Evolutionary conservation across 805 yeast species (phyloP), one percentile per base, ranked within the genome.

Genomic region (Pachysolen tannophilus): DNA sequence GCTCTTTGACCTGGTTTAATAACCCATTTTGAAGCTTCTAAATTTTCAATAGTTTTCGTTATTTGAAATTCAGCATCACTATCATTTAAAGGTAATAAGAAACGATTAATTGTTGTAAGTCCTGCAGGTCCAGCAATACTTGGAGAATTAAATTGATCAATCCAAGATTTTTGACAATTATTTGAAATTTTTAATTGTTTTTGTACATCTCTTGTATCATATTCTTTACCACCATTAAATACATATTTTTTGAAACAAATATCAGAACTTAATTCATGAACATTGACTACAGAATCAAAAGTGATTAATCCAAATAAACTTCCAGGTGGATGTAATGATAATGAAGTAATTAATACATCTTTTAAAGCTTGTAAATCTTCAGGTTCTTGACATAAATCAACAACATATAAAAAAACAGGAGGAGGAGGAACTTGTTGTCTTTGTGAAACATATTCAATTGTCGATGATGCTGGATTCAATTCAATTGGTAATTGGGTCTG

Each of bases 171-270:
- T 13, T 56, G 49, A 20, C 60, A 57, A 42, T 57, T 59, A 20
- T 61, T 61, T 8, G 45, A 43, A 9, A 60, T 60, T 23, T 60
- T 59, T 36, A 60, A 43, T 33, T 58, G 63, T 35, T 52, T 51
- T 46, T 60, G 64, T 32, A 59, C 58, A 21, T 53, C 57, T 7
- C 48, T 24, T 3, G 62, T 55, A 39, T 56, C 60, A 48, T 87
- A 83, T 45, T 87, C 96, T 55, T 84, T 81, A 53, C 79, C 83
- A 40, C 97, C 97, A 49, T 94, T 76, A 61, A 88, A 90, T 17
- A 86, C 83, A 52, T 74, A 82, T 40, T 83, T 76, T 58, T 82
- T 82, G 48, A 73, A 74, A 54, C 86, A 74, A 16, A 73, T 69
- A 32, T 75, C 72, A 49, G 73, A 75, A 11, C 80, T 75, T 40